Evolutionary conservation across 495 filamentous ascomycete genomes (phyloP), one percentile per base, ranked within the genome.

Genomic region (Neurospora intermedia): DNA sequence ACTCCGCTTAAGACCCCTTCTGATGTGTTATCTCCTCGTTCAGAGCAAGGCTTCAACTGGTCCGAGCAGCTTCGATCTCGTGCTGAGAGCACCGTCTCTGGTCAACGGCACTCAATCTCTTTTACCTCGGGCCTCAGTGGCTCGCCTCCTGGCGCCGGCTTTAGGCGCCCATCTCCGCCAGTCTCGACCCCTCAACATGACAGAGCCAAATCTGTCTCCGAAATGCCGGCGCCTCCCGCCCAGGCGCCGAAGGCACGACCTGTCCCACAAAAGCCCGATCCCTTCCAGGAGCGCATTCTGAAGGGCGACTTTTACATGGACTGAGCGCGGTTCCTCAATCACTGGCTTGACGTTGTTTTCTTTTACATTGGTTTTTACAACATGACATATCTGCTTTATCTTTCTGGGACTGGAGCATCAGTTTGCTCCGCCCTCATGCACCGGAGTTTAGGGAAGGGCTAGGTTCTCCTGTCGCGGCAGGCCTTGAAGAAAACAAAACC

Each of bases 291-390:
- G 86, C 89, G 97, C 74, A 98, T 99, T 75, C 85, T 99, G 73
- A 94, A 96, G 82, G 96, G 96, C 42, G 96, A 99, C 77, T 97
- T 99, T 78, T 94, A 94, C 82, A 97, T 98, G 94, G 96, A 99
- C 78, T 99, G 86, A 86, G 69, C n/a, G 43, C 43, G 15, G 66
- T 38, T 15, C 54, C 18, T 18, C 2, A 45, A 69, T 39, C 73
- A 45, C 41, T 38, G 43, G 40, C 39, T 66, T 73, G 48, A 31
- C 8, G 20, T 40, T 43, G 5, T 73, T 41, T 43, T 27, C 31
- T 70, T 39, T 31, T 16, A 15, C 4, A 31, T 1, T 70, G 41
- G 62, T 42, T 20, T 70, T 69, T 72, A 31, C 54, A 18, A 62
- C 27, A 35, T 38, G 54, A 31, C 40, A 48, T 42, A 31, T 31